Base-by-base conservation (phyloP, 1,284 basidiomycete species). In the Agroathelia rolfsii region DNA sequence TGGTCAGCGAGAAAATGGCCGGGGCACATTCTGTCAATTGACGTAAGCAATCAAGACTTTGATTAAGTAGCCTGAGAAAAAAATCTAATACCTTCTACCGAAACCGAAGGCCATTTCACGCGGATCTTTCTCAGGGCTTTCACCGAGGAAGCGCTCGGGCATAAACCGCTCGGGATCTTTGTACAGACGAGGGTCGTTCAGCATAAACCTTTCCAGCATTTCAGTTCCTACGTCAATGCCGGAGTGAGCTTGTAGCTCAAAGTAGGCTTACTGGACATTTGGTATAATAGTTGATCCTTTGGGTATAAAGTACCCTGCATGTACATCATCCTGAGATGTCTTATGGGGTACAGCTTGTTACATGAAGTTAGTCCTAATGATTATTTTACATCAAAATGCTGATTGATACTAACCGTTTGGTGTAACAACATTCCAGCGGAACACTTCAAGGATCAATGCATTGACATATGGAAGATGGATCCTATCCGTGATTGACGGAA, bases 381-480 rank as follows among this genome's bases (percentile, higher is more conserved):
- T 17, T 17, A 15, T 27, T 4, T 17, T 17, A 3, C 14, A 12
- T n/a, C n/a, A n/a, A n/a, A n/a, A n/a, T n/a, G n/a, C n/a, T n/a
- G n/a, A n/a, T n/a, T n/a, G 24, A 41, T 21, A 35, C 33, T 21
- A 42, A 27, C 30, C 23, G 8, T 35, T 27, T 34, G 15, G 33
- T 22, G 35, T 15, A 29, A 35, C 24, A 13, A 13, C 28, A 21
- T 34, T 45, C 47, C 39, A 70, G 65, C 70, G 58, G 36, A 66
- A 54, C 6, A 63, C 53, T 49, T 73, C 70, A 40, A 63, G 64
- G 22, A 72, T 34, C 3, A 72, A 49, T 36, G 58, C 64, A 29
- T 69, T 62, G 26, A 72, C 55, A 53, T 76, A 78, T 25, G 67
- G 65, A 34, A 76, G 56, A 29, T 58, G 59, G n/a, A 56, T 50